Percentiles rank a stretch among this genome's conserved stretches.
Conservation (phyloP, 2,329 filamentous ascomycete species). For the Rutstroemia sp. region DNA sequence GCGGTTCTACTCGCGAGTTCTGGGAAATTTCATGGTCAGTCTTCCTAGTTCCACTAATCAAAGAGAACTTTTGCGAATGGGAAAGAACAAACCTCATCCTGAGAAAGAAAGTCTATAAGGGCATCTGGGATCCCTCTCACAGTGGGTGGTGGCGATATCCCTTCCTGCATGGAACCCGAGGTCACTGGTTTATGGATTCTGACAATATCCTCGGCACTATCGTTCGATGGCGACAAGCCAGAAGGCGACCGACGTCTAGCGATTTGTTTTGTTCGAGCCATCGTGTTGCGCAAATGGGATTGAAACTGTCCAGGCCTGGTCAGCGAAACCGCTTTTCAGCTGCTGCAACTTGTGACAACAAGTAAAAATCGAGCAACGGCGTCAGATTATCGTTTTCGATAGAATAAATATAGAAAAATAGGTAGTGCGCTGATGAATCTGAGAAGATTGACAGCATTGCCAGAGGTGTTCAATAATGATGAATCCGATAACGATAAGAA, state of each 20-base stretch:
- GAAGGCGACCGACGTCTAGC: not conserved
- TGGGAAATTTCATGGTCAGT: not conserved
- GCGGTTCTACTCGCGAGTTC: constrained; percentile 13
- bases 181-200: too few species aligned
- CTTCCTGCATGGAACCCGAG: not conserved
- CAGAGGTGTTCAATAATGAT: not conserved
- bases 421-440: too few species aligned
- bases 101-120: constrained; percentile 17
- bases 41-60: too few species aligned
- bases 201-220: not conserved
- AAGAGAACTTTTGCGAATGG: not conserved
- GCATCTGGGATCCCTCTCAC: constrained; percentile 13
- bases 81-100: not conserved
- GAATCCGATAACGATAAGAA: not conserved
- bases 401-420: too few species aligned
- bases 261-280: not conserved
- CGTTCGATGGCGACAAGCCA: not conserved
- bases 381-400: too few species aligned
- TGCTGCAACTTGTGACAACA: too few species aligned
- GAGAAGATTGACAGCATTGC: too few species aligned
- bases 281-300: not conserved
- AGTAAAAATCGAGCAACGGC: too few species aligned
- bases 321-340: too few species aligned
- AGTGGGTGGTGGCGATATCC: not conserved
- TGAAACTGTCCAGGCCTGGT: too few species aligned